A percentile compares a stretch with the other conserved stretches of the same genome.
Conservation (phyloP, 163 green algal genomes). For the Scenedesmus sp. region DNA sequence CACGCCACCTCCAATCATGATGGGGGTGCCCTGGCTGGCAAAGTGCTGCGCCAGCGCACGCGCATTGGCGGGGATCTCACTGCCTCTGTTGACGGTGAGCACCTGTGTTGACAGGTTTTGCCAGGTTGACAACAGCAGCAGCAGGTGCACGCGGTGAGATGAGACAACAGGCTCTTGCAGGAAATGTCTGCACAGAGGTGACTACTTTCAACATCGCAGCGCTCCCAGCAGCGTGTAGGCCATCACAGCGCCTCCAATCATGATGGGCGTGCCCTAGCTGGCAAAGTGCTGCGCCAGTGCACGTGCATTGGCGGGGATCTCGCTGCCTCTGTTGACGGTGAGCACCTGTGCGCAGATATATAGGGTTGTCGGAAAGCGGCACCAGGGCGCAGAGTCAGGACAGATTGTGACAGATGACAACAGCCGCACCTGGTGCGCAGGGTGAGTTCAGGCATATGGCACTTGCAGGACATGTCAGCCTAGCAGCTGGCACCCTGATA, state of each 20-base stretch:
- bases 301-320: slow-evolving; percentile 83
- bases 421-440: too few relatives aligned
- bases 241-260: slow-evolving; percentile 95
- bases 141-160: neutral
- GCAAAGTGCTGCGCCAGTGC: slow-evolving; percentile 91
- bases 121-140: too few relatives aligned
- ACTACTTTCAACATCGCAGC: neutral
- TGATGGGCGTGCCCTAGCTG: slow-evolving; percentile 83
- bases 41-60: slow-evolving; percentile 92
- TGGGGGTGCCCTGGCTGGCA: slow-evolving; percentile 75
- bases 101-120: slow-evolving; percentile 51
- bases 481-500: too few relatives aligned
- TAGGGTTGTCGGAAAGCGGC: too few relatives aligned
- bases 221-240: slow-evolving; percentile 96
- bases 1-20: slow-evolving; percentile 96
- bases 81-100: slow-evolving; percentile 77
- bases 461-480: too few relatives aligned
- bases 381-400: too few relatives aligned
- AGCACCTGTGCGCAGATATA: slow-evolving; percentile 63
- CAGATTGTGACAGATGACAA: too few relatives aligned
- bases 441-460: too few relatives aligned
- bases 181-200: neutral
- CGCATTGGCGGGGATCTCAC: slow-evolving; percentile 86
- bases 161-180: too few relatives aligned
- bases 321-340: slow-evolving; percentile 74